Evolutionary conservation across 2,329 filamentous ascomycete species (phyloP).

Genomic region (Dryadomyces quercus-mongolicae): DNA sequence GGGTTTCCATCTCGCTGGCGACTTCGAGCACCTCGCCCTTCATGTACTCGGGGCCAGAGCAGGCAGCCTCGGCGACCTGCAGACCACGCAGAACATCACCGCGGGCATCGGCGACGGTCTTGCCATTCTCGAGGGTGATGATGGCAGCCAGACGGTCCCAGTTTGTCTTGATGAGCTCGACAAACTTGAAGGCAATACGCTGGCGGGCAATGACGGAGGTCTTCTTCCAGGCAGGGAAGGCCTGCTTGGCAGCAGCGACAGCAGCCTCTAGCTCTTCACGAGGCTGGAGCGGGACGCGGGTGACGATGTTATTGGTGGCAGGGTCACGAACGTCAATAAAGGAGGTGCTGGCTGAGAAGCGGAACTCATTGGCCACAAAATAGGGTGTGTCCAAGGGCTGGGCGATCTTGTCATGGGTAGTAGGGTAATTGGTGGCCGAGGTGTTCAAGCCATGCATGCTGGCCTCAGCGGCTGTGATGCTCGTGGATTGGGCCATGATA

Average conservation of each 20-base stretch:
- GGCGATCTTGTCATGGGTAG: constrained; percentile 57
- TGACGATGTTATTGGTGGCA: constrained; percentile 74
- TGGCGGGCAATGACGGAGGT: constrained; percentile 62
- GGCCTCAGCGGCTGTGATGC: not conserved
- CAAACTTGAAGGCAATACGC: constrained; percentile 80
- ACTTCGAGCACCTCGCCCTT: constrained; percentile 77
- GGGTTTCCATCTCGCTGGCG: constrained; percentile 79
- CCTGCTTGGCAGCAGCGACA: constrained; percentile 62
- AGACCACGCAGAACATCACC: constrained; percentile 72
- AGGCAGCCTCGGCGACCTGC: constrained; percentile 74
- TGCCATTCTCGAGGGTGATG: constrained; percentile 79
- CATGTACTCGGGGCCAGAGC: constrained; percentile 67
- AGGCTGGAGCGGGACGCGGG: constrained; percentile 75
- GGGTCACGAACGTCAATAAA: constrained; percentile 74
- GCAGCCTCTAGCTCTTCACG: constrained; percentile 65
- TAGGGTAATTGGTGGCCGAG: constrained; percentile 45
- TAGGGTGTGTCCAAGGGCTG: constrained; percentile 60
- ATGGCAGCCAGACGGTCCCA: constrained; percentile 74
- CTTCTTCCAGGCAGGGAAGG: constrained; percentile 60
- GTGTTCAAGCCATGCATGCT: not conserved
- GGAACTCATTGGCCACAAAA: constrained; percentile 71
- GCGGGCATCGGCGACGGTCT: constrained; percentile 72
- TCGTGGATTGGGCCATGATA: too few species aligned
- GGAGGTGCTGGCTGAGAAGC: constrained; percentile 51
- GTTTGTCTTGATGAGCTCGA: constrained; percentile 66